These are phyloP conservation scores for Mycena epipterygia DNA, from an alignment of 768 basidiomycete species.

Conservation along the genomic window DNA sequence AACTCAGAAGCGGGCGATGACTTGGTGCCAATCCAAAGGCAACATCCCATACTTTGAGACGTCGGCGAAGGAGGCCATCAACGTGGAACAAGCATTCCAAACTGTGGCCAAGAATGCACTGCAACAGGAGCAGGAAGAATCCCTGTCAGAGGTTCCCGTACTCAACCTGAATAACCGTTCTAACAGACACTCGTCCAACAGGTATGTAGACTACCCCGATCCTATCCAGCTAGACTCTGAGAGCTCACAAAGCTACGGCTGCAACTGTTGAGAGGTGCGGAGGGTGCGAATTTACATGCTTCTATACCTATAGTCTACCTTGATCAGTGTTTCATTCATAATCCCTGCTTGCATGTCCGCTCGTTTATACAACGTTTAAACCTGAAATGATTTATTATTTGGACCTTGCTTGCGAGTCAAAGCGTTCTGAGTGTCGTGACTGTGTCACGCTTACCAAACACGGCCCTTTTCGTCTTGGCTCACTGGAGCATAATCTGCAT, in stretches of 20 bases:
- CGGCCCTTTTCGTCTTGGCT: not conserved
- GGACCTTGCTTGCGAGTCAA: not conserved
- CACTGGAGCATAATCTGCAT: too few species aligned
- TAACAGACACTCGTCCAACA: slow-evolving; percentile 48
- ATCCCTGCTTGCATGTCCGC: slow-evolving; percentile 27
- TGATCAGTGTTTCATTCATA: slow-evolving; percentile 19
- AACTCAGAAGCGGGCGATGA: slow-evolving; percentile 99
- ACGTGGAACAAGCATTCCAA: slow-evolving; percentile 99
- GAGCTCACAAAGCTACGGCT: slow-evolving; percentile 90
- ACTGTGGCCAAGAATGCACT: slow-evolving; percentile 99
- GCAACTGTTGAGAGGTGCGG: slow-evolving; percentile 76
- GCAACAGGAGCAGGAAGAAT: slow-evolving; percentile 96
- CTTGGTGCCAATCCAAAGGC: slow-evolving; percentile 99
- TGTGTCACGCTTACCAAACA: not conserved
- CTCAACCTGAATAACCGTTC: slow-evolving; percentile 29
- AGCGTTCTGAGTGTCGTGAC: not conserved
- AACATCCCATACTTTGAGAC: slow-evolving; percentile 99
- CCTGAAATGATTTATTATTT: slow-evolving; percentile 23
- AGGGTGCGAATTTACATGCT: slow-evolving; percentile 30
- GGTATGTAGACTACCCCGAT: slow-evolving; percentile 98
- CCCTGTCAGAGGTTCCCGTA: slow-evolving; percentile 71
- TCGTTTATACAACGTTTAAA: slow-evolving; percentile 31
- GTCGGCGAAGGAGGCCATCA: slow-evolving; percentile 99
- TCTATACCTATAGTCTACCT: slow-evolving; percentile 36
- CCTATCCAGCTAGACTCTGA: slow-evolving; percentile 97